Base-by-base conservation (phyloP, 805 yeast genomes). In the Candida ponderosae region DNA sequence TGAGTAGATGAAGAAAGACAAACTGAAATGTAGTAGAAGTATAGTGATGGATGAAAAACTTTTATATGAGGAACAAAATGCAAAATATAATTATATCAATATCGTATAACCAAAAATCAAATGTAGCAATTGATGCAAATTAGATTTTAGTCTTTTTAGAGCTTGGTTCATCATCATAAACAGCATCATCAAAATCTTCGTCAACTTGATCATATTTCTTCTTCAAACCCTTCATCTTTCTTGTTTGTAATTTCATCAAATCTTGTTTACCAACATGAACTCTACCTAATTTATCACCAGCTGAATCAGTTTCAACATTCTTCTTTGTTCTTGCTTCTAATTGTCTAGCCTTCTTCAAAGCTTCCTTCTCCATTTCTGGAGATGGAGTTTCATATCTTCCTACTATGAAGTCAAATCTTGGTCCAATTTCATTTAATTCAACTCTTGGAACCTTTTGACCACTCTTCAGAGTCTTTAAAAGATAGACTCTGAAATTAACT, bases 171-270 rank as follows among this genome's bases (percentile, higher is more conserved):
- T 54, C 65, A 9, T 59, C 70, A 31, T 63, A 66, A 4, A 66
- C 74, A 31, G 67, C 76, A 33, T 68, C 76, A 36, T 71, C 81
- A 31, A 74, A 76, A 19, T 66, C 74, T 21, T 63, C 70, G 32
- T 59, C 65, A 16, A 60, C 65, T 63, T 86, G 96, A 58, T 89
- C 96, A 51, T 72, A 89, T 59, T 74, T 77, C 39, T 84, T 72
- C 67, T 93, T 93, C 56, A 93, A 72, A 60, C 98, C 98, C 73
- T 93, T 93, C 96, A 93, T 87, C 78, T 93, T 93, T 66, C 98
- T 79, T 6, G 98, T 90, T 66, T 93, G 98, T 58, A 93, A 62
- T 60, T 81, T 81, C 56, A 75, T 71, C 60, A 93, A 70, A 60
- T 93, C 97, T 70, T 93, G 98, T 60, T 80, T 80, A 64, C 96